Evolutionary conservation across 768 basidiomycete species (phyloP).

Genomic region (Naganishia onofrii): DNA sequence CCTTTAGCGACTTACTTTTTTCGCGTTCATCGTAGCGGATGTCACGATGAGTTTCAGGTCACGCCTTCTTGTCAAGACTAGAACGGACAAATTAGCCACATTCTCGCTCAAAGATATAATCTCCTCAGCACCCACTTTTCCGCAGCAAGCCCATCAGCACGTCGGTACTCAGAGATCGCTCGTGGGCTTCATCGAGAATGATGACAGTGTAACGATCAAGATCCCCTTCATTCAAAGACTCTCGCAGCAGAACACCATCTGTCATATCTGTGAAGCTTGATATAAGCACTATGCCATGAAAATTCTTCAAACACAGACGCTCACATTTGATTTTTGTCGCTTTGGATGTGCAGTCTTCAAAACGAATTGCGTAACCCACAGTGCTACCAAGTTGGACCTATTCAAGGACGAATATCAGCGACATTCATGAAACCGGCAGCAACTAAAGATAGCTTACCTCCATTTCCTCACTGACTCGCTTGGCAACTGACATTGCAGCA

Average conservation of each 20-base stretch:
- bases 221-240: slow-evolving; percentile 97
- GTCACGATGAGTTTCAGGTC: slow-evolving; percentile 96
- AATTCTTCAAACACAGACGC: slow-evolving; percentile 39
- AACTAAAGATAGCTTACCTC: slow-evolving; percentile 60
- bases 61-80: slow-evolving; percentile 80
- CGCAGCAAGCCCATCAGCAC: slow-evolving; percentile 93
- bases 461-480: slow-evolving; percentile 99
- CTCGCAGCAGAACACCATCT: slow-evolving; percentile 94
- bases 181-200: slow-evolving; percentile 98
- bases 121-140: slow-evolving; percentile 65
- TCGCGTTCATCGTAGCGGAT: slow-evolving; percentile 99
- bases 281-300: slow-evolving; percentile 5
- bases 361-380: slow-evolving; percentile 97
- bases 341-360: slow-evolving; percentile 92
- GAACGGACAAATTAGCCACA: background rate
- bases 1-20: slow-evolving; percentile 64
- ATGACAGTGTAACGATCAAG: slow-evolving; percentile 93
- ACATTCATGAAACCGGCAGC: background rate
- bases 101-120: background rate
- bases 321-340: slow-evolving; percentile 96
- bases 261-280: slow-evolving; percentile 74
- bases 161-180: slow-evolving; percentile 93
- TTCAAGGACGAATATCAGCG: background rate
- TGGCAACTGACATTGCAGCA: slow-evolving; percentile 99
- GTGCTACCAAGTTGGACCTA: slow-evolving; percentile 70